phyloP scores from a whole-genome alignment of 306 rosid species.

The Medicago arabica region DNA sequence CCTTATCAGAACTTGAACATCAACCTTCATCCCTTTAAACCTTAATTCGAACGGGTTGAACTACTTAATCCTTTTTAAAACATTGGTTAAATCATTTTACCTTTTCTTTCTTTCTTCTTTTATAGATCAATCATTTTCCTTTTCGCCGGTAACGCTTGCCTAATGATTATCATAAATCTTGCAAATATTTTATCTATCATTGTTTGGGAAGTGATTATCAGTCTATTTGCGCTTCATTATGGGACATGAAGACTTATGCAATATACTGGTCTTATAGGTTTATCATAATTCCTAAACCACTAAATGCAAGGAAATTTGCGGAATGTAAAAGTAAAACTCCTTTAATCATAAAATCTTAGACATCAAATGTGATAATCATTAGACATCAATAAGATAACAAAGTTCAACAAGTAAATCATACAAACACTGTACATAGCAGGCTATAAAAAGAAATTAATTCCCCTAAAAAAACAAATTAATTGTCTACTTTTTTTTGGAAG shows the following conservation, averaged over 20 bases:
- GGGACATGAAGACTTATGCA: slow-evolving; percentile 13
- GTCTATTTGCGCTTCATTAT: slow-evolving; percentile 17
- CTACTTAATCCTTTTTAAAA: too few species aligned
- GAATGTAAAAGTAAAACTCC: slow-evolving; percentile 11
- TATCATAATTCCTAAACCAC: slow-evolving; percentile 23
- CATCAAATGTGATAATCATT: slow-evolving; percentile 28
- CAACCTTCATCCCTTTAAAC: too few species aligned
- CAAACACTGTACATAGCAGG: background rate
- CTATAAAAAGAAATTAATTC: too few species aligned
- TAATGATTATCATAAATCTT: slow-evolving; percentile 15
- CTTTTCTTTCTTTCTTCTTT: too few species aligned
- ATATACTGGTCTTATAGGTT: background rate
- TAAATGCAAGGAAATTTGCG: background rate
- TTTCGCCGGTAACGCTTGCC: background rate
- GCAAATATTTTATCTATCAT: background rate
- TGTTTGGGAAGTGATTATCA: background rate
- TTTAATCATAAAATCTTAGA: slow-evolving; percentile 41
- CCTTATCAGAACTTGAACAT: too few species aligned
- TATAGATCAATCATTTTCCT: too few species aligned
- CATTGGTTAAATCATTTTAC: too few species aligned
- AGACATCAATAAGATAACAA: slow-evolving; percentile 16
- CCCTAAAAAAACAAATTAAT: too few species aligned
- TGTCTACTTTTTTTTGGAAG: too few species aligned
- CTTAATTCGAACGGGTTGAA: too few species aligned
- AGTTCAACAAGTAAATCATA: slow-evolving; percentile 24